Evolutionary conservation across 495 filamentous ascomycete genomes (phyloP), one percentile per base, ranked within the genome.

Genomic region (Penicillium paxilli): DNA sequence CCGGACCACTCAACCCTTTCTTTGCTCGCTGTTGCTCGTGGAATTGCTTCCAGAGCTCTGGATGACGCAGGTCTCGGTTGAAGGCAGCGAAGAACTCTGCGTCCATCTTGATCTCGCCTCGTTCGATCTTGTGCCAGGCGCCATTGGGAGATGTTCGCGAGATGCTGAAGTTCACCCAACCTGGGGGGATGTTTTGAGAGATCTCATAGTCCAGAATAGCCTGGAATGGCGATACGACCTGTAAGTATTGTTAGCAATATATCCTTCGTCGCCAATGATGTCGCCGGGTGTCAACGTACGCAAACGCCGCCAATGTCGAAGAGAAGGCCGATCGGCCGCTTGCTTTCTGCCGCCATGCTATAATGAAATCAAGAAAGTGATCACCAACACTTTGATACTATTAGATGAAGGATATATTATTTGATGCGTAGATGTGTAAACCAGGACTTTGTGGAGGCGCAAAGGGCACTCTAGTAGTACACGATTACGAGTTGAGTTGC

Each of bases 231-330:
- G 92, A 96, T 22, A 89, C 76, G 52, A 96, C 91, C 92, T 96
- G 58, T 22, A 44, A 11, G 21, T 23, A 25, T 28, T 30, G 57
- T 22, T 44, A 17, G 24, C 23, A 25, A 20, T 26, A 54, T 24
- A 55, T 54, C 19, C 2, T 23, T 25, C 5, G 4, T 20, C 2
- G 12, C n/a, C 4, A 37, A 16, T n/a, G 11, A 20, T 24, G 19
- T 10, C 7, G 16, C 44, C 4, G 37, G 25, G 49, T 33, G 12
- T 11, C 22, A 11, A 53, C 89, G 76, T 88, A 96, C 94, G 79
- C 90, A 94, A 59, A 98, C 94, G 55, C 94, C 94, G 40, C 94
- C 94, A 65, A 98, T 92, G 72, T 98, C 94, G 68, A 98, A 98
- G 33, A 98, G 77, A 24, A 96, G 73, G 51, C 90, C 91, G 63